Percentiles rank a stretch among this genome's conserved stretches.
Evolutionary conservation across 2,329 filamentous ascomycete genomes (phyloP).

Genomic region (Dactylellina haptotyla): DNA sequence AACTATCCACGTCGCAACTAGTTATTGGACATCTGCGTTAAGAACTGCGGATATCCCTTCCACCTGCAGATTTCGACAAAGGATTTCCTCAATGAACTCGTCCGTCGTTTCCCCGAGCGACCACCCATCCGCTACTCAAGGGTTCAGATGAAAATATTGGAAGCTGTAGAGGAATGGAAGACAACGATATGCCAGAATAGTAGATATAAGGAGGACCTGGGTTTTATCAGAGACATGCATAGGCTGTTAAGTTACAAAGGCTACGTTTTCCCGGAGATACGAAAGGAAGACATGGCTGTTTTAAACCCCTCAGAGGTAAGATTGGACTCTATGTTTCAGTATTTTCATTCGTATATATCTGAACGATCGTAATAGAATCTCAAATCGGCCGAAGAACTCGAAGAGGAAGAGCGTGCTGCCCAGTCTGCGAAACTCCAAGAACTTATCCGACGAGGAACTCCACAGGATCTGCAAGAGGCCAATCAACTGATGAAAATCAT

Average conservation of each 20-base stretch:
- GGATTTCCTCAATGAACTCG: slow-evolving; percentile 97
- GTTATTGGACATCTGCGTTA: slow-evolving; percentile 97
- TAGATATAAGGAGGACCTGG: slow-evolving; percentile 94
- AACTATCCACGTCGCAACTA: slow-evolving; percentile 59
- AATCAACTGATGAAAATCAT: slow-evolving; percentile 99
- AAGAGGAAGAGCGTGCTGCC: slow-evolving; percentile 91
- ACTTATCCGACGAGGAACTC: slow-evolving; percentile 88
- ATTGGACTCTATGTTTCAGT: background rate
- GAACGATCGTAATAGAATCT: slow-evolving; percentile 73
- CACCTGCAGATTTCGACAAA: slow-evolving; percentile 98
- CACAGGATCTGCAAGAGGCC: slow-evolving; percentile 93
- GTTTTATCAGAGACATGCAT: slow-evolving; percentile 98
- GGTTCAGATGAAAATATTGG: slow-evolving; percentile 91
- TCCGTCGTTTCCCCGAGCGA: slow-evolving; percentile 92
- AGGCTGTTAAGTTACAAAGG: slow-evolving; percentile 94
- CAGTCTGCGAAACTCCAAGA: slow-evolving; percentile 99
- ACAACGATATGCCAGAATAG: slow-evolving; percentile 98
- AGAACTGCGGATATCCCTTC: slow-evolving; percentile 99
- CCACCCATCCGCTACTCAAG: slow-evolving; percentile 85
- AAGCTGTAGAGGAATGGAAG: slow-evolving; percentile 97
- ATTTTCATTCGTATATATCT: background rate
- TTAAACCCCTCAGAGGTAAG: slow-evolving; percentile 85
- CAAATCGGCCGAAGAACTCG: slow-evolving; percentile 97
- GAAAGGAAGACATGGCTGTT: slow-evolving; percentile 92
- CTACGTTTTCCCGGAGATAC: slow-evolving; percentile 91